Evolutionary conservation across 2,329 filamentous ascomycete species (phyloP).

Genomic region (Dactylonectria macrodidyma): DNA sequence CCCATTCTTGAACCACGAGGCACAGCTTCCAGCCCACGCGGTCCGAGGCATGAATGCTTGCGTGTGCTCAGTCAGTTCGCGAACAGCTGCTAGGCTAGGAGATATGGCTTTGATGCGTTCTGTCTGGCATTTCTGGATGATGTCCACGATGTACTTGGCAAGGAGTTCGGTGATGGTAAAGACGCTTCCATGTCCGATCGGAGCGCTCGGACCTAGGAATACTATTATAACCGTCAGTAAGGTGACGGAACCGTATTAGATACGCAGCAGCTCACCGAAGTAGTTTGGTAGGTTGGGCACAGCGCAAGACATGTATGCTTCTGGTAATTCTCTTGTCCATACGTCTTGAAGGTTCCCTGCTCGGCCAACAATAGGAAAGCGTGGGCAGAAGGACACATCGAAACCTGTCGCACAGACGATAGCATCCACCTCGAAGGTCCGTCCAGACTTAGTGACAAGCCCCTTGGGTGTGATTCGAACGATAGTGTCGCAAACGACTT

Average conservation of each 20-base stretch:
- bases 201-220: constrained; percentile 67
- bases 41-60: constrained; percentile 68
- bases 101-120: constrained; percentile 64
- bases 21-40: constrained; percentile 63
- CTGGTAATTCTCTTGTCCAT: constrained; percentile 14
- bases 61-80: constrained; percentile 66
- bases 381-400: constrained; percentile 26
- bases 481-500: constrained; percentile 16
- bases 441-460: neutral
- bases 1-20: constrained; percentile 68
- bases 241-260: no score
- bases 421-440: constrained; percentile 18
- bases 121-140: constrained; percentile 66
- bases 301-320: constrained; percentile 30
- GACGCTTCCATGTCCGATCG: constrained; percentile 65
- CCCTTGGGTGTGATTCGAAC: constrained; percentile 4
- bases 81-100: constrained; percentile 62
- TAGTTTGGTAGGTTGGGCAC: constrained; percentile 26
- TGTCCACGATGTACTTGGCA: constrained; percentile 64
- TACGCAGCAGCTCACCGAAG: constrained; percentile 15
- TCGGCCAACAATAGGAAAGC: constrained; percentile 19
- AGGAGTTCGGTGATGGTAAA: constrained; percentile 68
- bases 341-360: constrained; percentile 24
- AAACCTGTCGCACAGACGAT: constrained; percentile 28
- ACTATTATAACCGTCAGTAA: constrained; percentile 47